A percentile compares a stretch with the other conserved stretches of the same genome.
phyloP scores from a whole-genome alignment of 306 rosid genomes.

The Rosa rugosa region DNA sequence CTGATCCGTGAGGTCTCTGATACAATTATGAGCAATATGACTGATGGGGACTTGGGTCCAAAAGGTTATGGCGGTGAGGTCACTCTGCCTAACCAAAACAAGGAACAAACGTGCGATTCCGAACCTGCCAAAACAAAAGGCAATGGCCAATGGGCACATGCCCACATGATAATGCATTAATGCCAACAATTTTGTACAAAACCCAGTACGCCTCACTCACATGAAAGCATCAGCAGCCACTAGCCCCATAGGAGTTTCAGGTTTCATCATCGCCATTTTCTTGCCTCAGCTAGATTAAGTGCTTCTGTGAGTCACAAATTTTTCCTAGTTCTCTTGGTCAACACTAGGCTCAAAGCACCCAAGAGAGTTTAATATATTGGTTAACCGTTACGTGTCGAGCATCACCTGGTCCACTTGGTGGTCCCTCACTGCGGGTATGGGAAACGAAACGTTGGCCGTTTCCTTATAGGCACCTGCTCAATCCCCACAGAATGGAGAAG shows the following conservation, averaged over 20 bases:
- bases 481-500: conserved; percentile 28
- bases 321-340: background rate
- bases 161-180: too few relatives aligned
- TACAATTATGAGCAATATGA: too few relatives aligned
- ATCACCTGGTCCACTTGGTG: conserved; percentile 34
- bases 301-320: conserved; percentile 2
- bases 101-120: too few relatives aligned
- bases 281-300: conserved; percentile 14
- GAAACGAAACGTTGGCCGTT: conserved; percentile 21
- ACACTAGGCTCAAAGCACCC: conserved; percentile 35
- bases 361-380: background rate
- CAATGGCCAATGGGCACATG: too few relatives aligned
- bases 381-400: conserved; percentile 18
- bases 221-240: background rate
- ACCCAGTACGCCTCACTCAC: background rate
- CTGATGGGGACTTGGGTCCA: too few relatives aligned
- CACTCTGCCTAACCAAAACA: too few relatives aligned
- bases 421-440: background rate
- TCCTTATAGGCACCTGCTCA: background rate
- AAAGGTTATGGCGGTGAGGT: too few relatives aligned
- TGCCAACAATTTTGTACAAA: background rate
- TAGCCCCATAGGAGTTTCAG: background rate
- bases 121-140: too few relatives aligned
- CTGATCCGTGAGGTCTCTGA: too few relatives aligned
- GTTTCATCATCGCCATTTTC: background rate